Evolutionary conservation across 192 early-diverging fungal genomes (phyloP), one percentile per base, ranked within the genome.

Genomic region (Mortierella alpina): DNA sequence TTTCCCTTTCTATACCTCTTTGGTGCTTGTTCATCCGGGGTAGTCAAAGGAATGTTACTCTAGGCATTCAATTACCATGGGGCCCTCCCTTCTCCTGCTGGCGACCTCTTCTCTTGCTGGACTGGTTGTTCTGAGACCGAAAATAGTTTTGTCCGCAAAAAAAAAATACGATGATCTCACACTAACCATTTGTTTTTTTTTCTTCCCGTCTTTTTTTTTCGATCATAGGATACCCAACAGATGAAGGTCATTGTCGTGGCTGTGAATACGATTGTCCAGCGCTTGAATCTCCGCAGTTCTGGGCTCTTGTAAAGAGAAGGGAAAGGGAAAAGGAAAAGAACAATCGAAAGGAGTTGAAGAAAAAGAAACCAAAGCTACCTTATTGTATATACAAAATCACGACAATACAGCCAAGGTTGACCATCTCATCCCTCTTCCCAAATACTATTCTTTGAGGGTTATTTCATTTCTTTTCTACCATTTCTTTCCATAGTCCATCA

Each of bases 221-320:
- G 15, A 31, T 12, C 7, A 63, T 63, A 86, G 85, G 85, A 86
- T 82, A 86, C 85, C 61, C 84, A 72, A 51, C 85, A 86, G 67
- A 86, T 86, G 85, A 63, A 73, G 45, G 85, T 84, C 39, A 86
- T 86, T 47, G 85, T 86, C 53, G 70, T 83, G 47, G 80, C 83
- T 40, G 85, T 86, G 58, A 86, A 86, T 70, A 70, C 81, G 51
- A 86, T 84, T 59, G 83, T 86, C 39, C 85, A 86, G 51, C 77
- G 83, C 40, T 61, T 84, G 71, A 84, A 86, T 48, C 85, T 86
- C 23, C 70, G 63, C 57, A 82, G 58, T 44, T 78, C 85, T 44
- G 85, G 85, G 49, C 71, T 86, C 45, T 69, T 86, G 61, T 86
- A 62, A 76, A 72, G 15, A 18, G 42, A 47, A 65, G 13, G 11